Evolutionary conservation across 2,329 filamentous ascomycete species (phyloP), one percentile per base, ranked within the genome.

Genomic region (Balansia obtecta): DNA sequence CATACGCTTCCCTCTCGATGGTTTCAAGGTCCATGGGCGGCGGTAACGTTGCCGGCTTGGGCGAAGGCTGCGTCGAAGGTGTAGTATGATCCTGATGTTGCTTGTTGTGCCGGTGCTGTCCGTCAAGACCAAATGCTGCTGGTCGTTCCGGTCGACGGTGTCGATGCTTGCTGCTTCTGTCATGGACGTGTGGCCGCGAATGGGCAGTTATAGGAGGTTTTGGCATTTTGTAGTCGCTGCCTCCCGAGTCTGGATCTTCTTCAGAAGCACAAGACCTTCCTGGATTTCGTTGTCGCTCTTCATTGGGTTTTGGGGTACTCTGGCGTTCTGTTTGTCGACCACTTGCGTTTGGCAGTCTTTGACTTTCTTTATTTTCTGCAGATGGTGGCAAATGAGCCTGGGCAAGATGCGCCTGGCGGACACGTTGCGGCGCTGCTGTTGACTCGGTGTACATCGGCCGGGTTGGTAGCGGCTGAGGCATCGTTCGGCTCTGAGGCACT

Each of bases 151-250:
- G 45, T 27, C 27, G 27, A n/a, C 49, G 54, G 18, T 48, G 49
- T 13, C 51, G 55, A 34, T 48, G 46, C 22, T 52, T 58, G 16
- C 49, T 50, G 27, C 45, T 49, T 16, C 54, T 54, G 9, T 16
- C 43, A 13, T 42, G 53, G 40, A 53, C 48, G n/a, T 45, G 37
- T 12, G 50, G 50, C 3, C 42, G 53, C 2, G 53, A 53, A 38
- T 48, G 48, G 9, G 53, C 56, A 12, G 51, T 49, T 11, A 54
- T 32, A 4, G 60, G 60, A 2, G 59, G 58, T 11, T 46, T 44
- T 6, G 55, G 53, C 1, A 59, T 61, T n/a, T 44, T 52, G 40
- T 38, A 48, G 16, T 55, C 54, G 44, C 52, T 55, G 20, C 10
- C 46, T 3, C 51, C 46, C 5, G 52, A 53, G 4, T 52, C 51